phyloP scores from a whole-genome alignment of 2,329 filamentous ascomycete species.

The Cladophialophora psammophila region DNA sequence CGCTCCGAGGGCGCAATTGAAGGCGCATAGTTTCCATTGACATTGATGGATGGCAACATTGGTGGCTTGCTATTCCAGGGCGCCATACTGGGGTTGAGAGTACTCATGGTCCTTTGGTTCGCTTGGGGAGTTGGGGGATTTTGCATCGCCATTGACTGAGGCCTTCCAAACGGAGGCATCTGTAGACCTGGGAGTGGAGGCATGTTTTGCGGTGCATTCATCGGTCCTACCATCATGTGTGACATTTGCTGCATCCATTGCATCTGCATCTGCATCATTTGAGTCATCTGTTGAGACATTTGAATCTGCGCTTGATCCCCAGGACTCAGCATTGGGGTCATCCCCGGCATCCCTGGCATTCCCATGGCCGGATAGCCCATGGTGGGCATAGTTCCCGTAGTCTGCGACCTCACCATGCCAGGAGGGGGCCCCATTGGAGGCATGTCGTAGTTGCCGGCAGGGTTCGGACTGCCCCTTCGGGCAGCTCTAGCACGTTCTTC shows the following conservation, averaged over 20 bases:
- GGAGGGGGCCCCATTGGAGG: constrained; percentile 41
- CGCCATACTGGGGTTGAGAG: constrained; percentile 71
- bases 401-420: constrained; percentile 49
- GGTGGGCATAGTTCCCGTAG: constrained; percentile 45
- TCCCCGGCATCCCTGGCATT: constrained; percentile 34
- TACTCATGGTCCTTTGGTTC: constrained; percentile 76
- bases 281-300: constrained; percentile 82
- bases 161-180: constrained; percentile 20
- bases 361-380: constrained; percentile 36
- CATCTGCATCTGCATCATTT: constrained; percentile 94
- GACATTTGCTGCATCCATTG: constrained; percentile 80
- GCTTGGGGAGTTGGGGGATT: constrained; percentile 43
- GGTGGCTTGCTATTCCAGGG: constrained; percentile 49
- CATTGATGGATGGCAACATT: constrained; percentile 42
- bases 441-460: constrained; percentile 53
- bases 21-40: constrained; percentile 69
- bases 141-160: constrained; percentile 35
- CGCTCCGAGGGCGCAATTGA: constrained; percentile 96
- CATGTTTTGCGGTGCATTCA: constrained; percentile 22
- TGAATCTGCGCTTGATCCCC: constrained; percentile 78
- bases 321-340: constrained; percentile 56
- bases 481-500: constrained; percentile 82
- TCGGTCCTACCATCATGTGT: constrained; percentile 66
- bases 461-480: constrained; percentile 79
- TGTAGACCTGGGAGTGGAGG: constrained; percentile 26